These are phyloP conservation scores for Cercis canadensis DNA, from an alignment of 306 rosid species.

Conservation along the genomic window DNA sequence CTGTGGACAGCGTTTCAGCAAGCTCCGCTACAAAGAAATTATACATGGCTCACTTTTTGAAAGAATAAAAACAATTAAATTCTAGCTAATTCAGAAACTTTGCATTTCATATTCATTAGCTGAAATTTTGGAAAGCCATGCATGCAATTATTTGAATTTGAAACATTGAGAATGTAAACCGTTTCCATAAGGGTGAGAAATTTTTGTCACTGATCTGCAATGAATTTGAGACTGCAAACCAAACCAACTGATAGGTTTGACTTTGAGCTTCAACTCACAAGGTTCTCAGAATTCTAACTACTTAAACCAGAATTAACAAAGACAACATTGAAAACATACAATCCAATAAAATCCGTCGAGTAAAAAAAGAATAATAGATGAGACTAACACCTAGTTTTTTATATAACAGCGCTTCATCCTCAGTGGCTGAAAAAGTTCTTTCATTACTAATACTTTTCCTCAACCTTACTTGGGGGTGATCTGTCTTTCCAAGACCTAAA, in stretches of 20 bases:
- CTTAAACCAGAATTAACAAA: constrained; percentile 8
- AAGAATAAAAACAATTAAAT: constrained; percentile 3
- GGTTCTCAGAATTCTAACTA: constrained; percentile 24
- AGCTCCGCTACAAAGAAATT: constrained; percentile 76
- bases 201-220: background rate
- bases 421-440: constrained; percentile 88
- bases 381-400: constrained; percentile 63
- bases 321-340: constrained; percentile 16
- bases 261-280: constrained; percentile 21
- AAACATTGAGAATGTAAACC: no score
- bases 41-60: constrained; percentile 31
- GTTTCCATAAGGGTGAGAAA: background rate
- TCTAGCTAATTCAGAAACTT: constrained; percentile 11
- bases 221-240: constrained; percentile 18
- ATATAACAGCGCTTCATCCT: constrained; percentile 58
- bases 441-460: constrained; percentile 93
- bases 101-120: constrained; percentile 23
- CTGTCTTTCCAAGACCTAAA: constrained; percentile 85
- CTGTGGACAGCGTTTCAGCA: constrained; percentile 81
- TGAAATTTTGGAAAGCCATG: constrained; percentile 23
- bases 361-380: constrained; percentile 24
- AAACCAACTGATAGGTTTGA: constrained; percentile 14
- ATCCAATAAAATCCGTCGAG: background rate
- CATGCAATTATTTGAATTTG: background rate
- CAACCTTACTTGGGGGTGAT: constrained; percentile 65